Evolutionary conservation across 2,329 filamentous ascomycete species (phyloP), one percentile per base, ranked within the genome.

Genomic region (Neurospora sp.): DNA sequence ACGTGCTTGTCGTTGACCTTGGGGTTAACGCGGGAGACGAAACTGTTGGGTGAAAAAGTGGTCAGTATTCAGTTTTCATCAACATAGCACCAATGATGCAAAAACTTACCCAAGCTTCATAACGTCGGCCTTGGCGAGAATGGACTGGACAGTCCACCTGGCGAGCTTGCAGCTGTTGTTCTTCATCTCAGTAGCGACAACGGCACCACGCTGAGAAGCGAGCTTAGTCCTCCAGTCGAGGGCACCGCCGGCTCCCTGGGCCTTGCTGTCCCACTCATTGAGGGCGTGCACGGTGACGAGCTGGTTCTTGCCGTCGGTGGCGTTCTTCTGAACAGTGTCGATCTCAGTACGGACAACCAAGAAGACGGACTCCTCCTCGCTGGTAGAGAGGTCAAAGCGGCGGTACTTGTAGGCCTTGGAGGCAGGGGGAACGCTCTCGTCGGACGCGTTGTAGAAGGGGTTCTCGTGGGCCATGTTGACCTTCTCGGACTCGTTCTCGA

Each of bases 161-260:
- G 96, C 96, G 73, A 99, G 90, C 86, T 99, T 99, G 91, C 93
- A 97, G 79, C 90, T 93, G 88, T 99, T 99, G 89, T 99, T 99
- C 92, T 99, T 99, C 96, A 99, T 99, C 85, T 99, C 96, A 12
- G 96, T 99, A 23, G 96, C 96, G 36, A 99, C 92, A 62, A 99
- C 95, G 70, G 96, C 96, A 89, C 96, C 96, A 77, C 96, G 91
- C 85, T 97, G 94, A 76, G 90, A 93, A 74, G 92, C 91, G 71
- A 99, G 88, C 88, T 99, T 99, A 75, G 90, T 91, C 80, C 96
- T 88, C 96, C 96, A 99, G 87, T 99, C 96, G 68, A 99, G 87
- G 69, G 96, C 96, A 74, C 95, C 93, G 75, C 96, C 96, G 75
- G 92, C 92, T 76, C 96, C 96, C 80, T 96, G 94, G 33, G 96